A percentile compares a stretch with the other conserved stretches of the same genome.
phyloP scores from a whole-genome alignment of 116 monocot species.

The Papilionanthe hybrid region DNA sequence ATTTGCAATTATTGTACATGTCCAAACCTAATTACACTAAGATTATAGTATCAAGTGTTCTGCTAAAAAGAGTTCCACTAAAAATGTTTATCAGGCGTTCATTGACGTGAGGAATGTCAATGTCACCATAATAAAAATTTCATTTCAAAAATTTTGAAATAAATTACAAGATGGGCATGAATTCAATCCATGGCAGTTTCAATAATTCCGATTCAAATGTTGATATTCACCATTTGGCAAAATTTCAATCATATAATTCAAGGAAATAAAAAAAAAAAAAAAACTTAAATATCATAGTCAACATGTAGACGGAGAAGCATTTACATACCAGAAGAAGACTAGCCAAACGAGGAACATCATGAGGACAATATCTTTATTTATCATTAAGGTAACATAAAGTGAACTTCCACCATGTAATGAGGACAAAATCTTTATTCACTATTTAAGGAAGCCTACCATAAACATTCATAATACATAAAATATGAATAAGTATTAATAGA shows the following conservation, averaged over 20 bases:
- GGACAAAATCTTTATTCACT: not conserved
- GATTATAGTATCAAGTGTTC: not conserved
- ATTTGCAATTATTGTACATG: not conserved
- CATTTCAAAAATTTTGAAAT: not conserved
- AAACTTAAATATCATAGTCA: not conserved
- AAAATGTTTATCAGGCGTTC: not conserved
- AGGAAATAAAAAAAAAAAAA: not conserved
- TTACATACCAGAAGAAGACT: conserved; percentile 63
- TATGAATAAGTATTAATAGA: not conserved
- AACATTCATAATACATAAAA: not conserved
- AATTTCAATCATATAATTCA: not conserved
- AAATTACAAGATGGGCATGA: not conserved
- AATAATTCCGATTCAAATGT: not conserved
- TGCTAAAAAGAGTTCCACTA: not conserved
- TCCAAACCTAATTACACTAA: not conserved
- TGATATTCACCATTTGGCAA: not conserved
- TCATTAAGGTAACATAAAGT: conserved; percentile 26
- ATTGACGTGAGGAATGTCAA: not conserved
- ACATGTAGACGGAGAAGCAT: not conserved
- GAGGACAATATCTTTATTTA: conserved; percentile 75
- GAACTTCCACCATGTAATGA: not conserved
- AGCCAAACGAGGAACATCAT: conserved; percentile 59
- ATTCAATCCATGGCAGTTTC: not conserved
- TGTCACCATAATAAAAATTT: not conserved
- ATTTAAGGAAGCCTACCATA: not conserved